Base-by-base conservation (phyloP, 2,329 filamentous ascomycete genomes). In the Arthrobotrys musiformis region DNA sequence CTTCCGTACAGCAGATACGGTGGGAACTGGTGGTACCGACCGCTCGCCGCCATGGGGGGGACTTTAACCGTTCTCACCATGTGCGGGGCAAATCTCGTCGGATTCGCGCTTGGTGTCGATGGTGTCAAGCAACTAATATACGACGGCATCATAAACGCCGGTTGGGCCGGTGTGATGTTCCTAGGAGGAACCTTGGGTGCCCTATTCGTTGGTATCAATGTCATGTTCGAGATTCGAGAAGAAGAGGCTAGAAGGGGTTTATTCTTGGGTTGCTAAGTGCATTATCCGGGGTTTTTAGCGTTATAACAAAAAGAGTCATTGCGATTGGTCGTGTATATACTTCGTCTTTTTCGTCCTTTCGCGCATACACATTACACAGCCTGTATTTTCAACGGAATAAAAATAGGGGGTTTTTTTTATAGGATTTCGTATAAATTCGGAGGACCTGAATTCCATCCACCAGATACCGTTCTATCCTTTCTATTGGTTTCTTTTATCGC, bases 191-290 rank as follows among this genome's bases (percentile, higher is more conserved):
- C 93, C 2, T 94, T 90, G 81, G 84, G 83, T n/a, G 89, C 89
- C 48, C 84, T 98, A 7, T 99, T 97, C 82, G 89, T 94, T 0
- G 94, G 91, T 26, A 88, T 92, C 46, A 94, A 98, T 85, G 86
- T 97, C 81, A 99, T 99, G 95, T 97, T 98, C 85, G 95, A 99
- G 86, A 88, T 96, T 80, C 87, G 95, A 63, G 93, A 97, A 85
- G 87, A 88, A 46, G 95, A 99, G 86, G 89, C 90, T 84, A 88
- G 94, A 81, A 89, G 89, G 80, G 95, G 95, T 0, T 91, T 97
- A 73, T 78, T 73, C 42, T 69, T 78, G n/a, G 74, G 74, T 28
- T 78, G 74, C 37, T 78, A 37, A 42, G 17, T 17, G 30, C 13
- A 52, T 37, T 40, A 40, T 40, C 50, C 1, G n/a, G 26, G n/a